Percentiles rank a stretch among this genome's conserved stretches.
phyloP scores from a whole-genome alignment of 2,329 filamentous ascomycete genomes.

The Helotiales sp. region DNA sequence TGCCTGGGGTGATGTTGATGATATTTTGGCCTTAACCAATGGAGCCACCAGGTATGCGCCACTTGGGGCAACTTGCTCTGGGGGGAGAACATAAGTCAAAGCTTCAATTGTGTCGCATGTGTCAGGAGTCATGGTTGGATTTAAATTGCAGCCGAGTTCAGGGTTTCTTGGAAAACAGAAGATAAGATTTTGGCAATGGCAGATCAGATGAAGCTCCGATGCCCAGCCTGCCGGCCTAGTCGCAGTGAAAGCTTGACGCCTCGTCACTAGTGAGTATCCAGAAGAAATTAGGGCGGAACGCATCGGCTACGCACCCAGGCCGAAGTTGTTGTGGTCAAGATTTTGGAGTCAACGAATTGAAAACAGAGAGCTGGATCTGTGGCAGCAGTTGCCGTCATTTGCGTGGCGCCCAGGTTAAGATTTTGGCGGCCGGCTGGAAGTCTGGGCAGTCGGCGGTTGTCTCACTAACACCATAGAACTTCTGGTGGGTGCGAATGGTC shows the following conservation, averaged over 20 bases:
- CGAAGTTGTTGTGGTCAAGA: background rate
- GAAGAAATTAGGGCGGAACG: background rate
- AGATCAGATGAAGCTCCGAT: background rate
- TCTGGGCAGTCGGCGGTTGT: background rate
- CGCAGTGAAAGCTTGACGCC: background rate
- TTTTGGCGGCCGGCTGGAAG: background rate
- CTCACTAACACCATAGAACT: too few species aligned
- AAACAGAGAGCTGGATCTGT: background rate
- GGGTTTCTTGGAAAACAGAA: background rate
- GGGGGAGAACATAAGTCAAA: too few species aligned
- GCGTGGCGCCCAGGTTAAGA: background rate
- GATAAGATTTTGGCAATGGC: background rate
- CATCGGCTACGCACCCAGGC: background rate
- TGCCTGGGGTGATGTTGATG: background rate
- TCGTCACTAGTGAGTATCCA: background rate
- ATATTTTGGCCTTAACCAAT: background rate
- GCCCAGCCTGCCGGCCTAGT: too few species aligned
- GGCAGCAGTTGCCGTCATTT: background rate
- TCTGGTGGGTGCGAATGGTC: background rate
- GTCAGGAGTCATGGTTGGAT: too few species aligned
- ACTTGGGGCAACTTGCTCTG: too few species aligned
- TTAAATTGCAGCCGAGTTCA: too few species aligned
- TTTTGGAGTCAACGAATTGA: background rate
- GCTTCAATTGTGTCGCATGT: too few species aligned
- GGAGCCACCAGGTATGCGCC: too few species aligned